Evolutionary conservation across 768 basidiomycete species (phyloP).

Genomic region (Trametes cinnabarina): DNA sequence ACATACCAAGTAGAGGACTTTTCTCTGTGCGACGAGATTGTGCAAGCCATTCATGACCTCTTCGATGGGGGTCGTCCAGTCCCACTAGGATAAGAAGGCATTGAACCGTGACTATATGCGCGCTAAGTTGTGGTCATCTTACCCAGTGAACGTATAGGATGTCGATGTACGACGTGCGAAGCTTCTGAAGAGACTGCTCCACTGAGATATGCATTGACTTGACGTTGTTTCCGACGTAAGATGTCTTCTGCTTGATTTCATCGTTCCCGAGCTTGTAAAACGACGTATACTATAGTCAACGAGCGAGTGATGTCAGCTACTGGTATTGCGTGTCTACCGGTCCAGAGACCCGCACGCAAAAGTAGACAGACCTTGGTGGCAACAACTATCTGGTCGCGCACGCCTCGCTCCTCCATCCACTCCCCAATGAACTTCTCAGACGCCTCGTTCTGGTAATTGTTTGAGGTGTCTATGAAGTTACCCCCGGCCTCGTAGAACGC

Average conservation of each 20-base stretch:
- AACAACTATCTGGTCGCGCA: conserved; percentile 38
- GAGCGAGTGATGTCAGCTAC: too few species aligned
- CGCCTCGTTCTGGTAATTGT: conserved; percentile 36
- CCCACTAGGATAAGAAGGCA: conserved; percentile 31
- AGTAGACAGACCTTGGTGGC: conserved; percentile 25
- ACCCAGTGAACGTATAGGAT: conserved; percentile 54
- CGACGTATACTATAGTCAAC: conserved; percentile 32
- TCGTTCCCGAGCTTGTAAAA: conserved; percentile 21
- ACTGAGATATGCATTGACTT: conserved; percentile 36
- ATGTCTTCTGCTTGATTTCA: conserved; percentile 31
- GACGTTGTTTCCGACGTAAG: conserved; percentile 43
- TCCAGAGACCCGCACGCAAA: not conserved
- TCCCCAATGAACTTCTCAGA: conserved; percentile 42
- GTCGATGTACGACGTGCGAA: conserved; percentile 58
- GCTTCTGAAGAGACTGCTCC: conserved; percentile 42
- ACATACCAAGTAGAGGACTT: conserved; percentile 37
- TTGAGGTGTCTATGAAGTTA: conserved; percentile 37
- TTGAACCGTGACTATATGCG: too few species aligned
- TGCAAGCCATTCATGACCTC: conserved; percentile 44
- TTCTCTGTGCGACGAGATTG: conserved; percentile 38
- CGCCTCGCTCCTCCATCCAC: conserved; percentile 38
- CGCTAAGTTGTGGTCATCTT: conserved; percentile 39
- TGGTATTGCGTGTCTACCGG: too few species aligned
- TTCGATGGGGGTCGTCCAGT: conserved; percentile 38
- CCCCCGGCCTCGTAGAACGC: conserved; percentile 35